phyloP scores from a whole-genome alignment of 805 yeast species.

The Saccharomycopsis selenospora region DNA sequence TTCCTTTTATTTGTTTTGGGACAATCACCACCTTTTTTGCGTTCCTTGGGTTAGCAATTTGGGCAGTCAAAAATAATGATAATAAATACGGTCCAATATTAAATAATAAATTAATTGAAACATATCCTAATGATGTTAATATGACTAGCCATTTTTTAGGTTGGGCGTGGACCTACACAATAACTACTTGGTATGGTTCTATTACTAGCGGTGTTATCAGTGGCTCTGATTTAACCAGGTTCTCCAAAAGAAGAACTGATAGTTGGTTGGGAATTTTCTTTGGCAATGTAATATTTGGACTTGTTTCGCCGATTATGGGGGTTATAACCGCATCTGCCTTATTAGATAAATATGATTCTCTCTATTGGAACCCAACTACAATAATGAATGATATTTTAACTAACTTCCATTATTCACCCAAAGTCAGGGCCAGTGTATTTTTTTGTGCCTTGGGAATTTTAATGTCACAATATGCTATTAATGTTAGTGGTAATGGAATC shows the following conservation, averaged over 20 bases:
- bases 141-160: conserved; percentile 21
- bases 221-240: conserved; percentile 30
- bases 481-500: conserved; percentile 30
- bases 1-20: conserved; percentile 2
- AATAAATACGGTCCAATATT: conserved; percentile 29
- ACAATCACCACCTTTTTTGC: conserved; percentile 29
- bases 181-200: conserved; percentile 34
- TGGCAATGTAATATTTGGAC: conserved; percentile 30
- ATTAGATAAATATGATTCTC: conserved; percentile 29
- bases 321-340: conserved; percentile 35
- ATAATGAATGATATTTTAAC: conserved; percentile 28
- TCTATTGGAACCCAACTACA: conserved; percentile 33
- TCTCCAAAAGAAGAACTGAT: conserved; percentile 28
- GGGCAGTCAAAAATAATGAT: conserved; percentile 27
- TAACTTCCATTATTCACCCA: conserved; percentile 27
- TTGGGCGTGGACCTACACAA: conserved; percentile 38
- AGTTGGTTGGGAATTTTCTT: conserved; percentile 29
- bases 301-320: conserved; percentile 38
- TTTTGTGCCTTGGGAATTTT: conserved; percentile 30
- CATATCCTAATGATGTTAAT: too few species aligned
- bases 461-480: conserved; percentile 29
- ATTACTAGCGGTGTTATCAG: conserved; percentile 34
- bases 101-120: conserved; percentile 10
- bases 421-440: conserved; percentile 32
- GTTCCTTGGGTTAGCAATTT: conserved; percentile 30